Percentiles rank a stretch among this genome's conserved stretches.
Conservation (phyloP, 2,329 filamentous ascomycete genomes). For the Phoma sp. region DNA sequence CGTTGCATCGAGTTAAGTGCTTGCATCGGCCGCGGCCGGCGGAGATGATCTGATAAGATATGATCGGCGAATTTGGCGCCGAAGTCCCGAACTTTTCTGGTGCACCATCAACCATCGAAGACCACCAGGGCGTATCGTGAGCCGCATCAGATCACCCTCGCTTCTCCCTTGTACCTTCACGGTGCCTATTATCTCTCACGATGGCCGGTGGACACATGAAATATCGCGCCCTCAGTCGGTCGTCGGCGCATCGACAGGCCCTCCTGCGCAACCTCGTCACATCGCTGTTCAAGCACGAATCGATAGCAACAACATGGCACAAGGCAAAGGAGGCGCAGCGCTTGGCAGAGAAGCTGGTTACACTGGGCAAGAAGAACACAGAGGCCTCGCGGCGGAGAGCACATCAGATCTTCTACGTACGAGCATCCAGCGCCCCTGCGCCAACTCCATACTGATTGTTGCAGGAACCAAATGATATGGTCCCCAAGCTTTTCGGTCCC, state of each 20-base stretch:
- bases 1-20: constrained; percentile 29
- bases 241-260: constrained; percentile 86
- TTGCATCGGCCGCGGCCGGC: constrained; percentile 19
- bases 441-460: constrained; percentile 21
- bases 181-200: constrained; percentile 23
- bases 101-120: constrained; percentile 12
- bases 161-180: constrained; percentile 8
- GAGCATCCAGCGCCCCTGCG: constrained; percentile 39
- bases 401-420: constrained; percentile 83
- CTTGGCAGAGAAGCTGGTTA: constrained; percentile 92
- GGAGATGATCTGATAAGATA: constrained; percentile 7
- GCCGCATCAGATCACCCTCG: constrained; percentile 12
- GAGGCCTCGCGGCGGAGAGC: constrained; percentile 78
- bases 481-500: constrained; percentile 88
- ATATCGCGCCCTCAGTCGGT: constrained; percentile 86
- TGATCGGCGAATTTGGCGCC: constrained; percentile 9
- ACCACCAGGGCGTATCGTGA: constrained; percentile 3
- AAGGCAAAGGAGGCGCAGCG: constrained; percentile 98
- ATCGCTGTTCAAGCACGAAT: constrained; percentile 90
- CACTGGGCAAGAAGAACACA: constrained; percentile 90
- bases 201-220: constrained; percentile 90
- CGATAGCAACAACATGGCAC: constrained; percentile 91
- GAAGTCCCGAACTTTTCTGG: constrained; percentile 34
- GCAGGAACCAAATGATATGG: constrained; percentile 70
- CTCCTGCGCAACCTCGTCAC: constrained; percentile 95